Percentiles rank a stretch among this genome's conserved stretches.
These are phyloP conservation scores for Skeletonema tropicum DNA, from an alignment of 108 stramenopile species.

Conservation along the genomic window DNA sequence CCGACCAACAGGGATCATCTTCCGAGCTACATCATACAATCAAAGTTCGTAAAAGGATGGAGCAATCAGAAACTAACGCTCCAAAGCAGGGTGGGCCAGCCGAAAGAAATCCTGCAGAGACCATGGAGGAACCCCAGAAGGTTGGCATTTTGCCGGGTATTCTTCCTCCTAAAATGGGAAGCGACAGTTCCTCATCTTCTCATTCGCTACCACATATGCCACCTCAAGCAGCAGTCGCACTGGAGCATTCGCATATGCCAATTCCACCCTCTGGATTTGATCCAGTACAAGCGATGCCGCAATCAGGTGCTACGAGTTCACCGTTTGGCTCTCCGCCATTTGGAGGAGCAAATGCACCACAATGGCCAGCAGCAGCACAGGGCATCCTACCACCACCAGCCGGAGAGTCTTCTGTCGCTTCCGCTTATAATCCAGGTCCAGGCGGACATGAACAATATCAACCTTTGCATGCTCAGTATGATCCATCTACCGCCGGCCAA, in stretches of 20 bases:
- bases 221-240: neutral
- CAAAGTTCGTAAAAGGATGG: conserved; percentile 5
- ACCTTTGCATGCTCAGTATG: neutral
- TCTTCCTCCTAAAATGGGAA: conserved; percentile 1
- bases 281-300: conserved; percentile 6
- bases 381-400: neutral
- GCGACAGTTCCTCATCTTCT: neutral
- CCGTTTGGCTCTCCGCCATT: neutral
- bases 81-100: neutral
- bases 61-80: neutral
- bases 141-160: neutral
- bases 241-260: neutral
- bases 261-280: conserved; percentile 1
- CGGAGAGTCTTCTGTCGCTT: neutral
- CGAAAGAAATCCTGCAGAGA: neutral
- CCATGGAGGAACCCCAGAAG: conserved; percentile 1
- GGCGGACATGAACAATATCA: neutral
- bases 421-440: neutral
- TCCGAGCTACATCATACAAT: neutral
- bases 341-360: neutral
- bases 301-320: neutral
- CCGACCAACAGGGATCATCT: neutral
- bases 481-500: neutral
- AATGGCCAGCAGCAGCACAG: neutral
- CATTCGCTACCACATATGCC: neutral